These are phyloP conservation scores for Ettlia oleoabundans DNA, from an alignment of 139 green algal genomes.

Conservation along the genomic window DNA sequence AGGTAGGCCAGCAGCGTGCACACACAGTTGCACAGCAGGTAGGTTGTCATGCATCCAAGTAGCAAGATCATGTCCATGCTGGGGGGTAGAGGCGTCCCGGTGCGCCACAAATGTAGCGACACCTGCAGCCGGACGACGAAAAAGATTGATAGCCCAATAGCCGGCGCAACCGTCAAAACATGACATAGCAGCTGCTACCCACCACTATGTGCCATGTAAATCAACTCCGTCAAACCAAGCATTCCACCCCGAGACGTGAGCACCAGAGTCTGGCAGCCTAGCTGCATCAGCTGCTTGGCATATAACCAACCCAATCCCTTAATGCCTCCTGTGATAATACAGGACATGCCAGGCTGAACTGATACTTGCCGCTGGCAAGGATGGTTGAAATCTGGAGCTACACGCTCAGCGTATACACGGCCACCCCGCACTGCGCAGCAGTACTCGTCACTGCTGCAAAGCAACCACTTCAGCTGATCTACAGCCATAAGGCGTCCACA, in stretches of 20 bases:
- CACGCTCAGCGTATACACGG: not conserved
- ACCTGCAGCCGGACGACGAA: slow-evolving; percentile 9
- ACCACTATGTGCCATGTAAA: not conserved
- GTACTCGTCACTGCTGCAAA: not conserved
- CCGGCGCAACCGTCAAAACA: too few relatives aligned
- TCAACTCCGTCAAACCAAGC: slow-evolving; percentile 10
- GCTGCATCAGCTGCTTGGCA: slow-evolving; percentile 1
- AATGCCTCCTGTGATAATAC: slow-evolving; percentile 44
- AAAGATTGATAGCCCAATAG: too few relatives aligned
- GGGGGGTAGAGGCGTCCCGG: slow-evolving; percentile 6
- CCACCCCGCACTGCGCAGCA: not conserved
- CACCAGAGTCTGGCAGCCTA: slow-evolving; percentile 12
- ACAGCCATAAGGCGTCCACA: not conserved
- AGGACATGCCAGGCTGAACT: not conserved
- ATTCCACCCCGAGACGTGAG: slow-evolving; percentile 19
- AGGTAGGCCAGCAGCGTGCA: slow-evolving; percentile 46
- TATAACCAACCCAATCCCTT: slow-evolving; percentile 43
- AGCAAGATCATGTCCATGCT: not conserved
- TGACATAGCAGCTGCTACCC: too few relatives aligned
- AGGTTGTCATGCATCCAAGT: slow-evolving; percentile 39
- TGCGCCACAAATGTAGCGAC: slow-evolving; percentile 20
- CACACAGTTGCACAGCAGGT: slow-evolving; percentile 39
- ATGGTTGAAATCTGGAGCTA: not conserved
- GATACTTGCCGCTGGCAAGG: not conserved
- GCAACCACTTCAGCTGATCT: slow-evolving; percentile 10